phyloP scores from a whole-genome alignment of 495 filamentous ascomycete genomes.

The Poronia punctata region DNA sequence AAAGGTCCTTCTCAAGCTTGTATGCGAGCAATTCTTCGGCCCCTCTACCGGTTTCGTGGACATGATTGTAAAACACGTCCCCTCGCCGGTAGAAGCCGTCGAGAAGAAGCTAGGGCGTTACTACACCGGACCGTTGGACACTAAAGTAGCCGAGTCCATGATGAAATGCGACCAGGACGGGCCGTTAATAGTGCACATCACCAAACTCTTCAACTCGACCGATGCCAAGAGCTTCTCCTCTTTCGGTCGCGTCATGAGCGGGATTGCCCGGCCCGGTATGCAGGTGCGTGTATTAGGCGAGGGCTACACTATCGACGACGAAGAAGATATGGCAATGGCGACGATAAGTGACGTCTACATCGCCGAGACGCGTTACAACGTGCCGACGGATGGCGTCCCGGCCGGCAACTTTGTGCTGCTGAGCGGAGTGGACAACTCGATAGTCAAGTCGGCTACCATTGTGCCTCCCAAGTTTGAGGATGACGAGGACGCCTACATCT shows the following conservation, averaged over 20 bases:
- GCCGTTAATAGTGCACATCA: conserved; percentile 80
- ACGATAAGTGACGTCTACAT: conserved; percentile 87
- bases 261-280: conserved; percentile 72
- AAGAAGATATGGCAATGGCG: conserved; percentile 93
- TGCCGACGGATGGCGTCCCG: conserved; percentile 83
- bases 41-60: conserved; percentile 87
- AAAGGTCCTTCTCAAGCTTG: conserved; percentile 77
- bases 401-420: conserved; percentile 94
- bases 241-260: conserved; percentile 90
- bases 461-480: conserved; percentile 75
- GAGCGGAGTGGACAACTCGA: conserved; percentile 91
- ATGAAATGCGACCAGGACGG: conserved; percentile 79
- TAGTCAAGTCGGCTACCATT: conserved; percentile 94
- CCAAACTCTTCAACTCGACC: conserved; percentile 81
- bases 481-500: conserved; percentile 88
- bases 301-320: conserved; percentile 92
- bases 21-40: conserved; percentile 94
- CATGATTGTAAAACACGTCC: conserved; percentile 86
- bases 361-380: conserved; percentile 87
- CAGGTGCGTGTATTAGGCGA: conserved; percentile 91
- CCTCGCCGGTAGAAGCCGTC: conserved; percentile 77
- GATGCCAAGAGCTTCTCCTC: conserved; percentile 85
- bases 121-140: conserved; percentile 94
- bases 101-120: conserved; percentile 69
- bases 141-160: conserved; percentile 74